phyloP scores from a whole-genome alignment of 768 basidiomycete genomes.

The Kockovaella imperatae region DNA sequence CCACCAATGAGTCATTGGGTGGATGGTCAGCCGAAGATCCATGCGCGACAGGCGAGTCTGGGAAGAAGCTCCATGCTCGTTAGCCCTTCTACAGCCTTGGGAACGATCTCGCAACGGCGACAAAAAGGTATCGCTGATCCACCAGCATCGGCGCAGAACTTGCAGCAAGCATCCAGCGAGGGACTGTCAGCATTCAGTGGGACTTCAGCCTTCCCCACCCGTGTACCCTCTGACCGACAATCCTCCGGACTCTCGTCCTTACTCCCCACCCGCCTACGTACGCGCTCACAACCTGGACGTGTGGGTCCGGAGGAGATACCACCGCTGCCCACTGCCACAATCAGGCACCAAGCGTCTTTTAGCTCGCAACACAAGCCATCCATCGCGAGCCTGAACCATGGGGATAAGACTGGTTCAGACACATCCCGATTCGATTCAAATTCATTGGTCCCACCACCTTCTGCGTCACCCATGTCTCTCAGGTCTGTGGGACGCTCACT shows the following conservation, averaged over 20 bases:
- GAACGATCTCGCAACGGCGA: conserved; percentile 32
- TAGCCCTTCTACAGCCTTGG: conserved; percentile 21
- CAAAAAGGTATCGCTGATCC: conserved; percentile 9
- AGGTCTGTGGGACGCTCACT: background rate
- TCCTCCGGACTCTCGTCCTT: background rate
- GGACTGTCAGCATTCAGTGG: background rate
- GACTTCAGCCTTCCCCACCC: background rate
- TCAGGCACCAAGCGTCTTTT: background rate
- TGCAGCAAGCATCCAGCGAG: background rate
- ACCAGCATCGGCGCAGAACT: background rate
- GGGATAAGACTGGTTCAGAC: background rate
- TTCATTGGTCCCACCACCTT: background rate
- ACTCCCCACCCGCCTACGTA: background rate
- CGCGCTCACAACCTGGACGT: background rate
- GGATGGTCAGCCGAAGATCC: too few species aligned
- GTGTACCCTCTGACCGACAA: background rate
- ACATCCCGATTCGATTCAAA: background rate
- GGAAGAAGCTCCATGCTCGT: conserved; percentile 13
- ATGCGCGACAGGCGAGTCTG: conserved; percentile 12
- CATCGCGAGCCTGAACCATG: background rate
- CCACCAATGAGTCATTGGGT: background rate
- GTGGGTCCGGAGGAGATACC: background rate
- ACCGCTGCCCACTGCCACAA: background rate
- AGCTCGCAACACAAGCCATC: background rate
- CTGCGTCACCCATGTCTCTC: background rate